Evolutionary conservation across 2,329 filamentous ascomycete genomes (phyloP).

Genomic region (Cercospora berteroae): DNA sequence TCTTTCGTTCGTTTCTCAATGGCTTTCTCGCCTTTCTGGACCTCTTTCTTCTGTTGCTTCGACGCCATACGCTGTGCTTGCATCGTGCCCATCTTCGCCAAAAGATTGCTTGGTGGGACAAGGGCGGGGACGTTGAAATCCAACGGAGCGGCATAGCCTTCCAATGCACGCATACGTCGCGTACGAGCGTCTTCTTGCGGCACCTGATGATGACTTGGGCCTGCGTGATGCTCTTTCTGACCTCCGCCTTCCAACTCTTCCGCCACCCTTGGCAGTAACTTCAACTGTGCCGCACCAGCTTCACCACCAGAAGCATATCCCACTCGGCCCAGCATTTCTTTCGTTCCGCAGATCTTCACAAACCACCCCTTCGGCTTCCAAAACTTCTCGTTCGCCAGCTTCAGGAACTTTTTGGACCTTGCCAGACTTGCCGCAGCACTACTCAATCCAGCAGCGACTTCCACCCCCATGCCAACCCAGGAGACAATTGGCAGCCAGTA

Average conservation of each 20-base stretch:
- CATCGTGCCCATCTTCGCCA: slow-evolving; percentile 21
- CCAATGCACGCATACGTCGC: slow-evolving; percentile 23
- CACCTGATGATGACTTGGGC: background rate
- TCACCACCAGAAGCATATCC: background rate
- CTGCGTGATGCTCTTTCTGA: background rate
- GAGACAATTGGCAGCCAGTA: slow-evolving; percentile 28
- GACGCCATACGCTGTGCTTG: slow-evolving; percentile 26
- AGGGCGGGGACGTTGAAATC: slow-evolving; percentile 25
- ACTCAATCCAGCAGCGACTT: slow-evolving; percentile 19
- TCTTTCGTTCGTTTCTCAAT: slow-evolving; percentile 16
- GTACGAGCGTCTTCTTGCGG: slow-evolving; percentile 24
- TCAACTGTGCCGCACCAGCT: background rate
- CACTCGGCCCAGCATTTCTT: slow-evolving; percentile 17
- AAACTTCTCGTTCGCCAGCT: slow-evolving; percentile 11
- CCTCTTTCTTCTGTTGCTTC: slow-evolving; percentile 24
- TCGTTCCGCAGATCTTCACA: slow-evolving; percentile 4
- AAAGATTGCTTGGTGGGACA: slow-evolving; percentile 15
- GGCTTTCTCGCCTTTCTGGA: slow-evolving; percentile 12
- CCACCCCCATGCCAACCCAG: slow-evolving; percentile 25
- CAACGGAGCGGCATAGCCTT: slow-evolving; percentile 26
- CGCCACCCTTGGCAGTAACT: background rate
- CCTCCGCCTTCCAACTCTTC: background rate
- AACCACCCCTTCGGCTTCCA: slow-evolving; percentile 12
- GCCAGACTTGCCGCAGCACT: slow-evolving; percentile 14
- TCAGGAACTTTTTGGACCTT: slow-evolving; percentile 12